A percentile compares a stretch with the other conserved stretches of the same genome.
Evolutionary conservation across 2,329 filamentous ascomycete genomes (phyloP).

Genomic region (Colletotrichum orbiculare): DNA sequence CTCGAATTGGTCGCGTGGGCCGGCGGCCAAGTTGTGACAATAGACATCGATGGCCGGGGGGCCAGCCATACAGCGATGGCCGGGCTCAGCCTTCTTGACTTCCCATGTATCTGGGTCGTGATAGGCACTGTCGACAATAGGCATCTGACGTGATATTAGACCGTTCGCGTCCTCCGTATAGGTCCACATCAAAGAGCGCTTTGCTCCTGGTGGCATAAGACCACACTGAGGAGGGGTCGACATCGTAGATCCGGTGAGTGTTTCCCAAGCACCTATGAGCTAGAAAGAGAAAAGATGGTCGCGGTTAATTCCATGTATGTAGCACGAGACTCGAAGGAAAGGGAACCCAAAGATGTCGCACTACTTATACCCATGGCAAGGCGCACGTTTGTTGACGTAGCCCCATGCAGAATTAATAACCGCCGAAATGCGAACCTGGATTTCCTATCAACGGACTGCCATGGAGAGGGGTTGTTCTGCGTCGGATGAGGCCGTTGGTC

Average conservation of each 20-base stretch:
- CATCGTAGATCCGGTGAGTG: neutral
- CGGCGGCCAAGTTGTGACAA: slow-evolving; percentile 5
- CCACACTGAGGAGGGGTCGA: neutral
- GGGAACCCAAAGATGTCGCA: too few relatives aligned
- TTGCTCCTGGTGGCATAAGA: neutral
- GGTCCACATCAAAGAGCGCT: neutral
- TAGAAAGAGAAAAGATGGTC: too few relatives aligned
- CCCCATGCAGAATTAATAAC: too few relatives aligned
- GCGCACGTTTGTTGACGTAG: too few relatives aligned
- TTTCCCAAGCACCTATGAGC: neutral
- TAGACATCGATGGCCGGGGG: slow-evolving; percentile 1
- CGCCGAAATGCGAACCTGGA: too few relatives aligned
- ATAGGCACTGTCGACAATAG: slow-evolving; percentile 1
- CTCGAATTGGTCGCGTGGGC: neutral
- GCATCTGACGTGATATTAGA: neutral
- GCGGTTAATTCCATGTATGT: too few relatives aligned
- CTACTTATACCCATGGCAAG: too few relatives aligned
- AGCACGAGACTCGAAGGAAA: too few relatives aligned
- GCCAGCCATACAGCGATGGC: neutral
- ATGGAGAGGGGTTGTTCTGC: too few relatives aligned
- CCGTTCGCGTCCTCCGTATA: neutral
- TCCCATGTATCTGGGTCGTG: slow-evolving; percentile 3
- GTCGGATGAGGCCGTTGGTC: too few relatives aligned
- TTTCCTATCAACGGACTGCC: too few relatives aligned
- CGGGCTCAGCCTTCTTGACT: neutral